These are phyloP conservation scores for Crucihimalaya himalaica DNA, from an alignment of 345 rosid genomes.

Conservation along the genomic window DNA sequence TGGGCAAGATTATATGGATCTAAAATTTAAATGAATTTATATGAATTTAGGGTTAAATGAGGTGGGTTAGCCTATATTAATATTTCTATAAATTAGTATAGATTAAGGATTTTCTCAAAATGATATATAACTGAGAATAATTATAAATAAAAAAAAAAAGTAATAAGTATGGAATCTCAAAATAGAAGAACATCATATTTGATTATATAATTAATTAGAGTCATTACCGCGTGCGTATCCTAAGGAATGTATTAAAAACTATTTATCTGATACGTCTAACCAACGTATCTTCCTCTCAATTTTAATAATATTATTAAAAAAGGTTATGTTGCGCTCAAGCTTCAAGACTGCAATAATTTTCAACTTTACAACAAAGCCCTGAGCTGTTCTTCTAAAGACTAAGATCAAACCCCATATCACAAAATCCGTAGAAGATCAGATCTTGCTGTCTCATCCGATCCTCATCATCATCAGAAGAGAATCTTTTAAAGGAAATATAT, in stretches of 20 bases:
- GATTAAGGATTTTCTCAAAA: too few species aligned
- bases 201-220: not conserved
- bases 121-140: not conserved
- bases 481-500: slow-evolving; percentile 24
- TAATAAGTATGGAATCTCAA: not conserved
- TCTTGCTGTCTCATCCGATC: slow-evolving; percentile 26
- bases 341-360: slow-evolving; percentile 46
- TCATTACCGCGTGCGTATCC: slow-evolving; percentile 34
- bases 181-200: not conserved
- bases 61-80: too few species aligned
- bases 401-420: slow-evolving; percentile 40
- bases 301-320: slow-evolving; percentile 10
- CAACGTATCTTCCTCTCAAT: slow-evolving; percentile 45
- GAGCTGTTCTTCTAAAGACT: slow-evolving; percentile 54
- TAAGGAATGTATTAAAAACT: slow-evolving; percentile 36
- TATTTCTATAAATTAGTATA: too few species aligned
- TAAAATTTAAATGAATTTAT: too few species aligned
- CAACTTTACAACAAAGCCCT: slow-evolving; percentile 66
- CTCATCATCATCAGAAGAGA: slow-evolving; percentile 16
- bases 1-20: too few species aligned
- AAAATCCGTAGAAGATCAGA: slow-evolving; percentile 53
- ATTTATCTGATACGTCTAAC: slow-evolving; percentile 35
- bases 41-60: too few species aligned
- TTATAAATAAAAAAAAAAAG: not conserved
- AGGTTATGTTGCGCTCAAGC: slow-evolving; percentile 7